Base-by-base conservation (phyloP, 768 basidiomycete species). In the Naganishia vishniacii region DNA sequence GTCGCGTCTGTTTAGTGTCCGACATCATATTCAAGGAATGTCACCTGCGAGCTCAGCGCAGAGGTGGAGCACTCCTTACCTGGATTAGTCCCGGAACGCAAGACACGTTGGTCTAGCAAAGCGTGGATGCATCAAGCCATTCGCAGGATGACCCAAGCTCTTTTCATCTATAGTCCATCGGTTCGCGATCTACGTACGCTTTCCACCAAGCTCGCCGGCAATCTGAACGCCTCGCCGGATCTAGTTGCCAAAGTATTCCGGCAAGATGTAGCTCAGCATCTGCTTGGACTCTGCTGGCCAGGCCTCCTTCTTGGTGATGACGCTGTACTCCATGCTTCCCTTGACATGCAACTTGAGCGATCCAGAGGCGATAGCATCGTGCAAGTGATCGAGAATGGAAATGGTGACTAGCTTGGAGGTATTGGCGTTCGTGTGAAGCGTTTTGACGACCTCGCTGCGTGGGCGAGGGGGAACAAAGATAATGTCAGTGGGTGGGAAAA, bases 321-420 rank as follows among this genome's bases (percentile, higher is more conserved):
- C 87, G 41, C 88, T 84, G 72, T 83, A 87, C 69, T 84, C 81
- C 93, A 95, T 95, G n/a, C 80, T 81, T 11, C 91, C 93, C 16
- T 79, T 81, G 70, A 88, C 88, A 61, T 88, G 84, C 4, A 82
- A 80, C 62, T 90, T 80, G 45, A 88, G 73, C 61, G 83, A 77
- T 3, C 82, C 83, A 40, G 82, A 78, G 15, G 80, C 70, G 4
- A 85, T 83, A 5, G 82, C 82, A 5, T 78, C 75, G 70, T 90
- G 84, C 5, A 80, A 77, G 40, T 71, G 70, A 37, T 77, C 72
- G 46, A 81, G 70, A 61, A 81, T 71, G 32, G 72, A 71, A 12
- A 72, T 71, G 11, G 79, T 76, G 71, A 80, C 78, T 61, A 84
- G 82, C 56, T 90, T 86, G 16, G 90, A 87, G 12, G 87, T 87